Base-by-base conservation (phyloP, 1,139 yeast genomes). In the Yamadazyma oceani region DNA sequence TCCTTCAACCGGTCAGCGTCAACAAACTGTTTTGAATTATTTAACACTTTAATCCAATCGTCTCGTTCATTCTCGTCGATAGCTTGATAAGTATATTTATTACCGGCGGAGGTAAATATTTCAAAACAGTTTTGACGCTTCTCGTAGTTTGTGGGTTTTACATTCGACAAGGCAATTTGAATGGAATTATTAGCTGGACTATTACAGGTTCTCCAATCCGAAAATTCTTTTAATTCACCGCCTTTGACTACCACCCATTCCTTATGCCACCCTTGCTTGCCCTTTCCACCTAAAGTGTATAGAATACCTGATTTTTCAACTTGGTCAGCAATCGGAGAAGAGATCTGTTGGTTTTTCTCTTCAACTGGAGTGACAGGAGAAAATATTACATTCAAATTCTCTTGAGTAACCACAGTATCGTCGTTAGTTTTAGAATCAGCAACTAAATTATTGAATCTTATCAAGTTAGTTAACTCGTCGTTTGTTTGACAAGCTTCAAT, bases 201-300 rank as follows among this genome's bases (percentile, higher is more conserved):
- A 10, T 70, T 64, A 35, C 89, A 88, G 42, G 75, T 82, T 53
- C 90, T 75, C 95, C 95, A 87, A 58, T 86, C 90, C 31, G 86
- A 73, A 55, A 78, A 87, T 54, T 87, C 95, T 36, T 73, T 71
- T 26, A 87, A 64, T 43, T 73, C 75, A 1, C 94, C 92, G 14
- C 78, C 76, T 14, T 75, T 75, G 36, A 87, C 65, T 0, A 82
- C 88, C 1, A 88, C 87, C 94, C 95, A 86, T 58, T 85, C 90
- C 53, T 87, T 87, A 58, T 88, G 95, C 96, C 96, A 88, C 2
- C 87, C 86, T 23, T 77, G 79, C 49, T 83, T 85, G 9, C 86
- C 85, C 43, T 82, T 80, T 2, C 89, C 89, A 2, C 87, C 83
- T 27, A 80, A 66, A 0, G 86, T 78, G 69, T 82, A 82, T 12